These are phyloP conservation scores for Fusarium subtropicale DNA, from an alignment of 2,329 filamentous ascomycete genomes.

Conservation along the genomic window DNA sequence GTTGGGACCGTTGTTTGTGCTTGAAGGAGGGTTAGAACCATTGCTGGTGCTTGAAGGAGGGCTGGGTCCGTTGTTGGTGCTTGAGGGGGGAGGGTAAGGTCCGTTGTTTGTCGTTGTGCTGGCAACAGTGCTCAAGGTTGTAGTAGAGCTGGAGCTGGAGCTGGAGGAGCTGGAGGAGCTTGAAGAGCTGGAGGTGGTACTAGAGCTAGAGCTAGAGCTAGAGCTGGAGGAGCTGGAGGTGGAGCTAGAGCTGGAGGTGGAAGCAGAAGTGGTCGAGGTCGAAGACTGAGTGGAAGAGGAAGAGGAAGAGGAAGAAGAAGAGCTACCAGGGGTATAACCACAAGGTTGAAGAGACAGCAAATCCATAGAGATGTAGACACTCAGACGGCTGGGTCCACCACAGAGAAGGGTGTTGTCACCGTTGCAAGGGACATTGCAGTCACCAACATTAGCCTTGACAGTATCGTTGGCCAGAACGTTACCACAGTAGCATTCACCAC, in stretches of 20 bases:
- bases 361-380: constrained; percentile 61
- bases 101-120: constrained; percentile 5
- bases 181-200: constrained; percentile 50
- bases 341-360: constrained; percentile 64
- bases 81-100: constrained; percentile 21
- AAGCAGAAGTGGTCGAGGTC: constrained; percentile 21
- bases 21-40: constrained; percentile 9
- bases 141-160: constrained; percentile 16
- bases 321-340: constrained; percentile 48
- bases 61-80: constrained; percentile 34
- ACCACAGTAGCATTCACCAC: constrained; percentile 63
- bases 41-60: constrained; percentile 31
- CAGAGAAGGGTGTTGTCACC: constrained; percentile 59
- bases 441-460: constrained; percentile 48
- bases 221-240: constrained; percentile 16
- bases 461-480: constrained; percentile 64
- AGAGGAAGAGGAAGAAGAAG: constrained; percentile 11
- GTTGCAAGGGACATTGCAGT: constrained; percentile 65
- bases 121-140: constrained; percentile 45
- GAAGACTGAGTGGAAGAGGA: constrained; percentile 12
- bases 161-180: neutral
- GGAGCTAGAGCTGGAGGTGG: constrained; percentile 1
- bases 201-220: constrained; percentile 35
- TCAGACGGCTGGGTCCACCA: constrained; percentile 58
- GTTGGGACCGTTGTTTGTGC: constrained; percentile 3